Conservation (phyloP, 371 early-diverging fungal genomes). For the Rhizopus sp. region DNA sequence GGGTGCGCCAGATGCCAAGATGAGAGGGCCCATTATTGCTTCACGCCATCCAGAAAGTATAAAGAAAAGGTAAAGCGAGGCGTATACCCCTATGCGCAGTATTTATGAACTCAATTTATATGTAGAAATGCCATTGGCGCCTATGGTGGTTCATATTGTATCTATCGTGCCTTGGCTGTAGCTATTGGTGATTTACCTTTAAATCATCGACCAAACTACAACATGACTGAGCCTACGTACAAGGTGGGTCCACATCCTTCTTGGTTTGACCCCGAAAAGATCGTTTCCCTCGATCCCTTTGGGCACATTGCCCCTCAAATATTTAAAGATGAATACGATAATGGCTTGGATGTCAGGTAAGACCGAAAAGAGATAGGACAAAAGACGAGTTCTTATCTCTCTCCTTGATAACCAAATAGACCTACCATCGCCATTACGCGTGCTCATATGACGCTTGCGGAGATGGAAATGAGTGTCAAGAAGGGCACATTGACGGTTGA, state of each 20-base stretch:
- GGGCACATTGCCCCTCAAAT: conserved; percentile 78
- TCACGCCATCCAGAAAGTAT: conserved; percentile 82
- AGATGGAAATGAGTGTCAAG: conserved; percentile 80
- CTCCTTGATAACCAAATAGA: conserved; percentile 15
- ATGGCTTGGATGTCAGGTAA: conserved; percentile 81
- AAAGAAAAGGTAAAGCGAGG: conserved; percentile 59
- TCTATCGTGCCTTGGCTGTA: conserved; percentile 92
- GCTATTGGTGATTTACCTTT: conserved; percentile 89
- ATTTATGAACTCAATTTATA: neutral
- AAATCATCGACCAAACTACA: conserved; percentile 86
- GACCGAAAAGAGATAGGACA: neutral
- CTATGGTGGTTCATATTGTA: conserved; percentile 92
- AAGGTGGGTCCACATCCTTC: conserved; percentile 81
- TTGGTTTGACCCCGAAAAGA: conserved; percentile 89
- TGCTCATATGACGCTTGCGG: conserved; percentile 93
- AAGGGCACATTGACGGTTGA: conserved; percentile 71
- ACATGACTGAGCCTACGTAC: conserved; percentile 87
- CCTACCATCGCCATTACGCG: conserved; percentile 95
- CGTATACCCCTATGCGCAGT: neutral
- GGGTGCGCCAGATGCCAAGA: conserved; percentile 76
- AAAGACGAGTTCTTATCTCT: neutral
- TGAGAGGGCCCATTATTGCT: conserved; percentile 88
- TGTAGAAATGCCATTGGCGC: conserved; percentile 90
- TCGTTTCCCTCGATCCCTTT: conserved; percentile 94
- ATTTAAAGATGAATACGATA: conserved; percentile 64